Evolutionary conservation across 305 asterid species (phyloP).

Genomic region (Stenogyne calaminthoides): DNA sequence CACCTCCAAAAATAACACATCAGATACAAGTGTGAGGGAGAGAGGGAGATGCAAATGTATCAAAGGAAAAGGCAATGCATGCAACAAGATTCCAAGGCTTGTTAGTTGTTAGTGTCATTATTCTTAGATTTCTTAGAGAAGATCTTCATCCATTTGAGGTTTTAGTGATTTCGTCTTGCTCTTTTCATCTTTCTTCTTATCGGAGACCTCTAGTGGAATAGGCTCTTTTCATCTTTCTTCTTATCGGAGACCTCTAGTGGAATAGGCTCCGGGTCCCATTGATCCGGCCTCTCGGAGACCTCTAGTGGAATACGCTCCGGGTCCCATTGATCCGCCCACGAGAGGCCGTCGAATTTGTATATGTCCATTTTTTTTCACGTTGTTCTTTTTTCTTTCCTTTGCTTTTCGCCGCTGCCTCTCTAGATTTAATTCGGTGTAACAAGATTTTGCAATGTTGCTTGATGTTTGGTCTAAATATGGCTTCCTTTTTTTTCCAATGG

Average conservation of each 20-base stretch:
- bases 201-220: slow-evolving; percentile 41
- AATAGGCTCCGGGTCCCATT: too few relatives aligned
- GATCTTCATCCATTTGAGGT: too few relatives aligned
- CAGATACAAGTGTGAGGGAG: background rate
- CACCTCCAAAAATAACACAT: background rate
- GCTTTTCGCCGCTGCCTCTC: background rate
- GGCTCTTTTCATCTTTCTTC: too few relatives aligned
- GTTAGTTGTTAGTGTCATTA: slow-evolving; percentile 30
- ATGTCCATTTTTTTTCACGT: slow-evolving; percentile 48
- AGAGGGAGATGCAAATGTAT: background rate
- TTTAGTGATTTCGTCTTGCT: slow-evolving; percentile 53
- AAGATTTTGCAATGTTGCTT: too few relatives aligned
- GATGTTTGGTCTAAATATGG: slow-evolving; percentile 22
- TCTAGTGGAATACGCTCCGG: too few relatives aligned
- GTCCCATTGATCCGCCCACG: slow-evolving; percentile 96
- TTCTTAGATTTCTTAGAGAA: too few relatives aligned
- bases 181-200: slow-evolving; percentile 44
- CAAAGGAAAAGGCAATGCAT: background rate
- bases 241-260: too few relatives aligned
- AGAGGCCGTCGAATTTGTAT: slow-evolving; percentile 58
- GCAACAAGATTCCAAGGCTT: slow-evolving; percentile 32
- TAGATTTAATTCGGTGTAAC: slow-evolving; percentile 6
- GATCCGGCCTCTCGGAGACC: too few relatives aligned
- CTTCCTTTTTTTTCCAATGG: slow-evolving; percentile 10
- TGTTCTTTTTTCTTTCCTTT: background rate